A percentile compares a stretch with the other conserved stretches of the same genome.
These are phyloP conservation scores for Kodamaea sp. DNA, from an alignment of 1,139 yeast species.

Conservation along the genomic window DNA sequence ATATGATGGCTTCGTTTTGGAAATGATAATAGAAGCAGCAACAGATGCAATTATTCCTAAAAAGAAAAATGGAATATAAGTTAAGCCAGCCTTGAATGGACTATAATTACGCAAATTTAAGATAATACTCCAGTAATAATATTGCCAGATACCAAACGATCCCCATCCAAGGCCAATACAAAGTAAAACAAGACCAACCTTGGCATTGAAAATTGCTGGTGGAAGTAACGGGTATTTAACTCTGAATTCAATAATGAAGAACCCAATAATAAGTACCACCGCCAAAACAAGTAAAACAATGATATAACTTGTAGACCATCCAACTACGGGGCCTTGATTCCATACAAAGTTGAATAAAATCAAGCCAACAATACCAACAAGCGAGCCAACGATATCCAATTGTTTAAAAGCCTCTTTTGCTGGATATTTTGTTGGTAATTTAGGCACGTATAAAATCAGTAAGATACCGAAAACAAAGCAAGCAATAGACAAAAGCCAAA, in stretches of 20 bases:
- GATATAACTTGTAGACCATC: constrained; percentile 47
- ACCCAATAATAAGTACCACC: constrained; percentile 28
- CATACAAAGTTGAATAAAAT: constrained; percentile 49
- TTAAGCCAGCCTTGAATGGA: constrained; percentile 41
- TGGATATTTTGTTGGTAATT: constrained; percentile 6
- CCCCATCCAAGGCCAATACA: constrained; percentile 53
- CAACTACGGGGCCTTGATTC: constrained; percentile 53
- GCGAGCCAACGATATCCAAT: constrained; percentile 47
- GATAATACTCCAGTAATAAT: constrained; percentile 40
- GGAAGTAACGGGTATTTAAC: constrained; percentile 46
- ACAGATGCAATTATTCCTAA: constrained; percentile 48
- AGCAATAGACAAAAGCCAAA: constrained; percentile 42
- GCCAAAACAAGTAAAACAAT: constrained; percentile 44
- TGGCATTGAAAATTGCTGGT: constrained; percentile 33
- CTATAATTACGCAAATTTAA: constrained; percentile 43
- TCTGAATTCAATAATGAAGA: constrained; percentile 29
- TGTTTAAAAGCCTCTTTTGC: constrained; percentile 12
- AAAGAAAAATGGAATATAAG: constrained; percentile 44
- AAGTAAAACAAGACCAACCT: constrained; percentile 34
- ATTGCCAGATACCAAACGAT: constrained; percentile 53
- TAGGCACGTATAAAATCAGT: constrained; percentile 35
- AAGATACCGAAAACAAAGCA: constrained; percentile 26
- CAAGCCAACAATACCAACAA: constrained; percentile 44
- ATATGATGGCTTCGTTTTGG: constrained; percentile 41
- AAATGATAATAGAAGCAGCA: constrained; percentile 39